A percentile compares a stretch with the other conserved stretches of the same genome.
These are phyloP conservation scores for Cladosporium sp. DNA, from an alignment of 2,329 filamentous ascomycete species.

Conservation along the genomic window DNA sequence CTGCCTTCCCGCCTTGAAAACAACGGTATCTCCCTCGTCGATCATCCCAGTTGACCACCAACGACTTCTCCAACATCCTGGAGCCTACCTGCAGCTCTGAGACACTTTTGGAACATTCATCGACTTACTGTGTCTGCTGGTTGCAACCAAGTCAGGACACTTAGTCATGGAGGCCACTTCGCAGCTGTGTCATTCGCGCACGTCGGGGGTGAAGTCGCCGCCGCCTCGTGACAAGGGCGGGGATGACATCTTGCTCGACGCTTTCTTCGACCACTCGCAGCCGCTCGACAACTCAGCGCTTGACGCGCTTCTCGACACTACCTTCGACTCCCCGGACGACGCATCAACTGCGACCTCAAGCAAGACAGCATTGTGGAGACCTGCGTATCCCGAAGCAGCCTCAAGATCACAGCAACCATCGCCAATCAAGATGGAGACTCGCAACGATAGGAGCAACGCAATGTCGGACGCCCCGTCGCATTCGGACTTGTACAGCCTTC, in stretches of 20 bases:
- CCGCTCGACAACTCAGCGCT: conserved; percentile 2
- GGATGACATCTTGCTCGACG: conserved; percentile 6
- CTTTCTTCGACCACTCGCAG: conserved; percentile 1
- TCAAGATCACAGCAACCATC: not conserved
- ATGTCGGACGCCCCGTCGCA: not conserved
- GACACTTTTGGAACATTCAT: not conserved
- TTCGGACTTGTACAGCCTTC: not conserved
- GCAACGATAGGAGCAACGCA: not conserved
- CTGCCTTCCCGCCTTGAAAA: conserved; percentile 8
- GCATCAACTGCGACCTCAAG: not conserved
- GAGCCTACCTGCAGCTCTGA: not conserved
- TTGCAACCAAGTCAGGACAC: conserved; percentile 1
- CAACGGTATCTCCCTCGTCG: not conserved
- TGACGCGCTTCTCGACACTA: conserved; percentile 5
- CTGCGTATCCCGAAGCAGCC: not conserved
- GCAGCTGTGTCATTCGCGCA: not conserved
- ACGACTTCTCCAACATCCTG: not conserved
- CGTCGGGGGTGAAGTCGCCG: not conserved
- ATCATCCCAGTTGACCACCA: not conserved
- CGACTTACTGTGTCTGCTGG: not conserved
- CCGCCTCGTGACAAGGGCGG: not conserved
- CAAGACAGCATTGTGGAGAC: not conserved
- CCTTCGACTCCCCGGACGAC: not conserved
- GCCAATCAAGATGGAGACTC: not conserved
- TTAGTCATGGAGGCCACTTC: conserved; percentile 15